phyloP scores from a whole-genome alignment of 441 rosid genomes.

The Arabidopsis hybrid region DNA sequence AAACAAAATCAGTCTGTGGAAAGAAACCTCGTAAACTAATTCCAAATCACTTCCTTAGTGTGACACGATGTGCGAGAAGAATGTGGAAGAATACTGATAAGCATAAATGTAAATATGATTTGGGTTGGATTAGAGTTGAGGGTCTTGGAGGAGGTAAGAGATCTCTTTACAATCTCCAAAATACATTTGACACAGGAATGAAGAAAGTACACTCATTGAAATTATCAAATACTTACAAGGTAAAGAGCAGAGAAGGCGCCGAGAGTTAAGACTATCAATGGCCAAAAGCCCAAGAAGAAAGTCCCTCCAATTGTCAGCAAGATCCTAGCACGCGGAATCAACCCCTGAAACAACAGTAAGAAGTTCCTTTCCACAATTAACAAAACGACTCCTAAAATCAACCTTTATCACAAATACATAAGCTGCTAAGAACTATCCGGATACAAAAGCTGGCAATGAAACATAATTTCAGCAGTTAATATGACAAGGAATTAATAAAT shows the following conservation, averaged over 20 bases:
- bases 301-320: conserved; percentile 89
- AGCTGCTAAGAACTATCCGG: neutral
- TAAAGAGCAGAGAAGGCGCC: conserved; percentile 76
- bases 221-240: conserved; percentile 60
- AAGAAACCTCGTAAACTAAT: neutral
- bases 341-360: conserved; percentile 64
- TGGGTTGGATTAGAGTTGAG: neutral
- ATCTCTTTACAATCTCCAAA: neutral
- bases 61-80: neutral
- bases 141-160: neutral
- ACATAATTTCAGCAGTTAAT: neutral
- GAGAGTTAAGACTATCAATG: conserved; percentile 75
- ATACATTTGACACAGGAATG: neutral
- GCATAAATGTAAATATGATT: neutral
- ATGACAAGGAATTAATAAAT: neutral
- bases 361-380: neutral
- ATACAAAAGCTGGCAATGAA: neutral
- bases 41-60: neutral
- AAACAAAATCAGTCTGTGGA: conserved; percentile 4
- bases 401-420: neutral
- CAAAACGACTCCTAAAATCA: neutral
- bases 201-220: conserved; percentile 10
- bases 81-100: neutral
- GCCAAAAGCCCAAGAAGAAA: conserved; percentile 91
- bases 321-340: conserved; percentile 88